Conservation (phyloP, 306 rosid genomes). For the Hippophae rhamnoides region DNA sequence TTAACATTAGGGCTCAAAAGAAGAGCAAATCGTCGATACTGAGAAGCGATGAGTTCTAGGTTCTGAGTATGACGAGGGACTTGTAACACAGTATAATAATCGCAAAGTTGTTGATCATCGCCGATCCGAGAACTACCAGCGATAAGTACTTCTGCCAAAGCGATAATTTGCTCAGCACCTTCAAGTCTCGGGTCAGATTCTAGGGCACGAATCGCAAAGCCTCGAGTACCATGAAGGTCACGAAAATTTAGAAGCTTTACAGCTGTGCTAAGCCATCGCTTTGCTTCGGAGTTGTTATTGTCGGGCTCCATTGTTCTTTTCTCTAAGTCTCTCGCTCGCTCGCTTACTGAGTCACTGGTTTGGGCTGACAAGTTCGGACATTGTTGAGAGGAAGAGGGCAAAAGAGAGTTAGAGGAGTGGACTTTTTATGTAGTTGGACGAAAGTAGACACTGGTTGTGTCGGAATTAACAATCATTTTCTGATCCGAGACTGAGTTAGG, state of each 20-base stretch:
- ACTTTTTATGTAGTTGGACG: background rate
- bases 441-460: background rate
- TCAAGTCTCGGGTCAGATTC: constrained; percentile 73
- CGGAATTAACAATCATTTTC: too few species aligned
- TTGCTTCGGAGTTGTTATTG: constrained; percentile 59
- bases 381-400: background rate
- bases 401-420: background rate
- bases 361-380: background rate
- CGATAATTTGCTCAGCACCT: constrained; percentile 48
- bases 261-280: constrained; percentile 75
- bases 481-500: too few species aligned
- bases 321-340: background rate
- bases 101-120: constrained; percentile 23
- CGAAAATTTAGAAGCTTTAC: constrained; percentile 66
- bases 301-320: constrained; percentile 26
- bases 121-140: constrained; percentile 58
- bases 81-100: constrained; percentile 63
- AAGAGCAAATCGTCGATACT: constrained; percentile 62
- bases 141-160: constrained; percentile 68
- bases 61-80: constrained; percentile 48
- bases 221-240: constrained; percentile 65
- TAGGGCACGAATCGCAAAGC: constrained; percentile 78
- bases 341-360: background rate
- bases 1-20: constrained; percentile 58
- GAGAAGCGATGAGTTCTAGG: constrained; percentile 58